These are phyloP conservation scores for Pestalotiopsis sp. DNA, from an alignment of 2,329 filamentous ascomycete species.

Conservation along the genomic window DNA sequence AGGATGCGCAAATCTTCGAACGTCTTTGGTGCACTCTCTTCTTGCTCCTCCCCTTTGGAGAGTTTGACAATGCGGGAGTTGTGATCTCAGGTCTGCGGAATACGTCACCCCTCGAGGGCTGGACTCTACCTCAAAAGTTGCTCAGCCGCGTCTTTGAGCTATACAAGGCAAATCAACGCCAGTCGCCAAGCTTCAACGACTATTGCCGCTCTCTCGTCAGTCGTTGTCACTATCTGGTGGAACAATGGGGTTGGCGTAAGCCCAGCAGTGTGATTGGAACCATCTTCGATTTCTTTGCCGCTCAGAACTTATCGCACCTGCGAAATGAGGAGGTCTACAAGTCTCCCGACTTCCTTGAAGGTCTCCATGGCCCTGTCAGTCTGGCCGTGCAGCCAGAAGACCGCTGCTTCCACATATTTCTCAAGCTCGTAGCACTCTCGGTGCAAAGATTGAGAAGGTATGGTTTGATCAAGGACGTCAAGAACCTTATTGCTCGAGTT, in stretches of 20 bases:
- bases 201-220: conserved; percentile 63
- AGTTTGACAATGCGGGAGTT: conserved; percentile 59
- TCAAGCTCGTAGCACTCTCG: conserved; percentile 64
- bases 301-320: conserved; percentile 62
- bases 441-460: conserved; percentile 53
- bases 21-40: conserved; percentile 61
- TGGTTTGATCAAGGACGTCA: conserved; percentile 58
- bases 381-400: conserved; percentile 57
- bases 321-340: conserved; percentile 65
- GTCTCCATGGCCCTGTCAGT: conserved; percentile 48
- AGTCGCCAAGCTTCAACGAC: conserved; percentile 65
- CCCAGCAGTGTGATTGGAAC: conserved; percentile 60
- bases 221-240: conserved; percentile 64
- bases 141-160: conserved; percentile 60
- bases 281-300: conserved; percentile 71
- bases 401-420: conserved; percentile 67
- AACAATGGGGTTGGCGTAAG: conserved; percentile 67
- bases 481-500: conserved; percentile 62
- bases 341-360: conserved; percentile 64
- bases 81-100: conserved; percentile 43
- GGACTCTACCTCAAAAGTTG: conserved; percentile 60
- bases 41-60: conserved; percentile 60
- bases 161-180: conserved; percentile 57
- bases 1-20: conserved; percentile 55
- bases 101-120: conserved; percentile 54